Percentiles rank a stretch among this genome's conserved stretches.
phyloP scores from a whole-genome alignment of 2,329 filamentous ascomycete genomes.

The Sclerotinia minor region DNA sequence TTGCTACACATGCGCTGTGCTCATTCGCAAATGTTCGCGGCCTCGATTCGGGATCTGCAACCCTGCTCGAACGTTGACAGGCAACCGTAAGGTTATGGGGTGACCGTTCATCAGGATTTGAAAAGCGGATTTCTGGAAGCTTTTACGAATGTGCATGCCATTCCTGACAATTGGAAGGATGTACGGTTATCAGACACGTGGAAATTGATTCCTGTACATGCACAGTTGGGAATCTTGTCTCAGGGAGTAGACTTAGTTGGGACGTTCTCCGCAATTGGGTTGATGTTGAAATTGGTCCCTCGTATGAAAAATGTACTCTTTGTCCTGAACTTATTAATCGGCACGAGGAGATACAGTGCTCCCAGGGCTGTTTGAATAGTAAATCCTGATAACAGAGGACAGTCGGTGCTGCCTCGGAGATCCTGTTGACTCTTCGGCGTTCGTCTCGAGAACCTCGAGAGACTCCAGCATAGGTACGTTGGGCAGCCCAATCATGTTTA shows the following conservation, averaged over 20 bases:
- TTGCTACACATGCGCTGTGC: not conserved
- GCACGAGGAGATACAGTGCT: not conserved
- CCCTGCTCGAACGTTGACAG: constrained; percentile 5
- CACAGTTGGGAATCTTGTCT: not conserved
- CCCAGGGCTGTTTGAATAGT: no score
- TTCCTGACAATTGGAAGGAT: not conserved
- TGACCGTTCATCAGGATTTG: constrained; percentile 2
- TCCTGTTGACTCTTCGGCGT: not conserved
- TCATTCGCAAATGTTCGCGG: not conserved
- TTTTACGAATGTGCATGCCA: constrained; percentile 1
- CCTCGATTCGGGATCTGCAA: constrained; percentile 5
- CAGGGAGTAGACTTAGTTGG: not conserved
- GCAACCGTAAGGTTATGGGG: not conserved
- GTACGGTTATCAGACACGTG: constrained; percentile 8
- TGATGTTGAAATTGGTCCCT: not conserved
- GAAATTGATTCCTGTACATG: not conserved
- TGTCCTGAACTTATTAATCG: not conserved
- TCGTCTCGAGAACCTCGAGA: not conserved
- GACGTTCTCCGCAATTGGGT: not conserved
- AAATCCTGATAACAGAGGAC: not conserved
- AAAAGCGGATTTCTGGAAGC: not conserved
- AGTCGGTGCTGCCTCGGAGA: not conserved
- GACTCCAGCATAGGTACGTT: not conserved
- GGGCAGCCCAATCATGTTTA: not conserved
- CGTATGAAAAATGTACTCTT: not conserved